Evolutionary conservation across 331 rosid species (phyloP).

Genomic region (Malus hybrid): DNA sequence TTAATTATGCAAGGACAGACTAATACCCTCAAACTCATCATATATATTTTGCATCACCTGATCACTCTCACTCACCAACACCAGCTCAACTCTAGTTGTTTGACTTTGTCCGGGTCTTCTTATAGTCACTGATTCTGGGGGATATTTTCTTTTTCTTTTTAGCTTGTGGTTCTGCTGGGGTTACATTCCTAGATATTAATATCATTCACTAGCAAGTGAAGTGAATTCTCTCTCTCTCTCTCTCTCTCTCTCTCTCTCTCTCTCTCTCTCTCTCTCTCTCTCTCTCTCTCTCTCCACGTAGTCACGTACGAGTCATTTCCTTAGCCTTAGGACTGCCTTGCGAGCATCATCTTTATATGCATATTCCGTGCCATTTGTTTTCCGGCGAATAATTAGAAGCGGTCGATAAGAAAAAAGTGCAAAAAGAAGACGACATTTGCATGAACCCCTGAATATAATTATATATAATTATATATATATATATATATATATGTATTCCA

Average conservation of each 20-base stretch:
- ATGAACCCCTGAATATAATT: slow-evolving; percentile 3
- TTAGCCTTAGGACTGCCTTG: not conserved
- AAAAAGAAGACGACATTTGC: slow-evolving; percentile 11
- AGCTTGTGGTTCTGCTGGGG: slow-evolving; percentile 6
- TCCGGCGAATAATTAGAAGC: slow-evolving; percentile 19
- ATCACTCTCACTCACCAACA: not conserved
- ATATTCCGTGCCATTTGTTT: slow-evolving; percentile 6
- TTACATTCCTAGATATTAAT: too few relatives aligned
- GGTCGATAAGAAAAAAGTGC: slow-evolving; percentile 12
- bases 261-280: not conserved
- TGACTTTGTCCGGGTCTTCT: slow-evolving; percentile 15
- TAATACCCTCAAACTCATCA: too few relatives aligned
- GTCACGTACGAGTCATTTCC: not conserved
- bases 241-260: not conserved
- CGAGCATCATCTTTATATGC: slow-evolving; percentile 30
- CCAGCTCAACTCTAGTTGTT: not conserved
- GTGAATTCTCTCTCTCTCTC: too few relatives aligned
- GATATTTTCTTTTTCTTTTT: too few relatives aligned
- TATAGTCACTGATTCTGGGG: not conserved
- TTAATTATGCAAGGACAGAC: too few relatives aligned
- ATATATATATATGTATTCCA: not conserved
- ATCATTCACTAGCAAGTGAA: too few relatives aligned
- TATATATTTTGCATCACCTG: too few relatives aligned
- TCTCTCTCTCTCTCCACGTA: not conserved
- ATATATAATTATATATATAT: too few relatives aligned